A percentile compares a stretch with the other conserved stretches of the same genome.
phyloP scores from a whole-genome alignment of 371 early-diverging fungal species.

The Mucor racemosus region DNA sequence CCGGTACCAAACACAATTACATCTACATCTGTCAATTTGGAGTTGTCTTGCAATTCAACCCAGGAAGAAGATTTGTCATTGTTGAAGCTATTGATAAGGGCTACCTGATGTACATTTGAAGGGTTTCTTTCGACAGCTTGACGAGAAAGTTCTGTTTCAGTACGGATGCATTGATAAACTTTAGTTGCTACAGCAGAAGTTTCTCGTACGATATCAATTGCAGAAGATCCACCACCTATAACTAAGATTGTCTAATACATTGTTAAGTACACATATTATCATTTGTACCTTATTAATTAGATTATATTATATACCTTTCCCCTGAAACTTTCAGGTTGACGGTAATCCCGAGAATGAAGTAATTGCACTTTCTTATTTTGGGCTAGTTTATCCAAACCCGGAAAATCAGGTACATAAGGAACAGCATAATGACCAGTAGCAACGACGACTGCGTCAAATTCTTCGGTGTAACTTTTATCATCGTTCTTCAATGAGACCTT shows the following conservation, averaged over 20 bases:
- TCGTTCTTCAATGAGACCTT: slow-evolving; percentile 14
- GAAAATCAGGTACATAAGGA: slow-evolving; percentile 61
- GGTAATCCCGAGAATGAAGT: slow-evolving; percentile 63
- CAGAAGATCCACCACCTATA: slow-evolving; percentile 57
- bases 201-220: slow-evolving; percentile 59
- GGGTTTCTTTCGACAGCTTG: slow-evolving; percentile 17
- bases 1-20: slow-evolving; percentile 66
- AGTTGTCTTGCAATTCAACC: slow-evolving; percentile 46
- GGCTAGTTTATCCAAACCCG: slow-evolving; percentile 35
- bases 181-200: slow-evolving; percentile 35
- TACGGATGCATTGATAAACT: slow-evolving; percentile 53
- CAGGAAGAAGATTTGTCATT: neutral
- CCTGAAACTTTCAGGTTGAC: slow-evolving; percentile 44
- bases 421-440: slow-evolving; percentile 64
- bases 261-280: neutral
- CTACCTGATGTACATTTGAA: slow-evolving; percentile 23
- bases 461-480: neutral
- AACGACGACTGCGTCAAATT: slow-evolving; percentile 64
- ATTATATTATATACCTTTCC: slow-evolving; percentile 36
- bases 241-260: slow-evolving; percentile 46
- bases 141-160: slow-evolving; percentile 30
- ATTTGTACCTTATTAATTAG: neutral
- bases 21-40: slow-evolving; percentile 41
- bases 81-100: slow-evolving; percentile 11
- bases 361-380: slow-evolving; percentile 24